Base-by-base conservation (phyloP, 768 basidiomycete species). In the Boletales sp. region DNA sequence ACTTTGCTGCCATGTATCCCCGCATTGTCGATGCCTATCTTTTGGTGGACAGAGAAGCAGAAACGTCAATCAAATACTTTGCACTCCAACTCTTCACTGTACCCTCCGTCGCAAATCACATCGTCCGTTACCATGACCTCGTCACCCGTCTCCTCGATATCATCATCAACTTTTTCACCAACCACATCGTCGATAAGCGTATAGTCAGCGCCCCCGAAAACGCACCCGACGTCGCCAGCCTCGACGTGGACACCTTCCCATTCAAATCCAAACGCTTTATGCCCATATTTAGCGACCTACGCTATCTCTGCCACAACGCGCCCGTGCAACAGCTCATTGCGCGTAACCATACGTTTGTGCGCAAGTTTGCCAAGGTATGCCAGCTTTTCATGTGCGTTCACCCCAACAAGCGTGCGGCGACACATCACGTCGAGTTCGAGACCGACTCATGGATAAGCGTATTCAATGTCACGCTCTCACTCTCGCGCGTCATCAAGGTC, bases 211-310 rank as follows among this genome's bases (percentile, higher is more conserved):
- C 50, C 19, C 46, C 60, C 0, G 43, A 2, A 29, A 44, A 62
- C 8, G 40, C 62, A 0, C 35, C 68, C 17, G 59, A 63, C 17
- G 38, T 47, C n/a, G 39, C 60, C 62, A 59, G 63, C 42, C 58
- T 97, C 46, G 90, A 94, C 52, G 86, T 91, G 36, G 94, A 97
- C 42, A 81, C 83, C 35, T 81, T 83, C 50, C 86, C 90, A 0
- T 97, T 97, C 82, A 87, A 90, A 68, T 91, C 89, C 15, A 97
- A 97, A 66, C 87, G 94, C 9, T 97, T 95, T 71, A 90, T 94
- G 85, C 90, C 91, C 2, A 83, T 98, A 41, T 95, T 97, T 67
- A 87, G 87, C 58, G 91, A 94, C 66, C 77, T 98, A 29, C 81
- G 90, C 9, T 90, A 91, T 57, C 78, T 93, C 27, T 87, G 86